A percentile compares a stretch with the other conserved stretches of the same genome.
Evolutionary conservation across 495 filamentous ascomycete genomes (phyloP).

Genomic region (Xylaria telfairii): DNA sequence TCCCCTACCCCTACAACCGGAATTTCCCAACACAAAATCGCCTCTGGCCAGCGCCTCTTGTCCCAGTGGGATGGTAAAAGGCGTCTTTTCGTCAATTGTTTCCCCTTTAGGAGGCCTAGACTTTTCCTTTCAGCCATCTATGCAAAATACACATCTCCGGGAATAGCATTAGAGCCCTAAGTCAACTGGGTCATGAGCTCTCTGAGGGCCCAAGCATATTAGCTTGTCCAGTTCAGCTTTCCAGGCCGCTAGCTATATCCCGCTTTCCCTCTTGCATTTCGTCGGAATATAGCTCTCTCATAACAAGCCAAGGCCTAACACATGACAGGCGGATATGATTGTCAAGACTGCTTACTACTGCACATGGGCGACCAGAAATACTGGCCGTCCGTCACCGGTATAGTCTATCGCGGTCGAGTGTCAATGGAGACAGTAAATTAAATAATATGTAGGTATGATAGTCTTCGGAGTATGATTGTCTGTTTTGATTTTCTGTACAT

Average conservation of each 20-base stretch:
- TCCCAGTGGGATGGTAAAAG: constrained; percentile 11
- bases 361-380: neutral
- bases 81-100: neutral
- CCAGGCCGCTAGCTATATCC: neutral
- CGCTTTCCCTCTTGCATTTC: neutral
- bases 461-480: neutral
- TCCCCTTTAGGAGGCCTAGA: neutral
- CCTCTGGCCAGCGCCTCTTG: neutral
- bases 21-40: neutral
- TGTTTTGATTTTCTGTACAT: neutral
- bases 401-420: neutral
- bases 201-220: neutral
- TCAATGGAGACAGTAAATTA: neutral
- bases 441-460: neutral
- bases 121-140: neutral
- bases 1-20: neutral
- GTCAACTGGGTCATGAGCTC: neutral
- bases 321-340: neutral
- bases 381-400: no score
- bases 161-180: neutral
- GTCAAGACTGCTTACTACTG: neutral
- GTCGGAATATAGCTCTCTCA: neutral
- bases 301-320: neutral
- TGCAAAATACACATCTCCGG: neutral
- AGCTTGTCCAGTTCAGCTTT: neutral